phyloP scores from a whole-genome alignment of 192 early-diverging fungal species.

The Podila minutissima region DNA sequence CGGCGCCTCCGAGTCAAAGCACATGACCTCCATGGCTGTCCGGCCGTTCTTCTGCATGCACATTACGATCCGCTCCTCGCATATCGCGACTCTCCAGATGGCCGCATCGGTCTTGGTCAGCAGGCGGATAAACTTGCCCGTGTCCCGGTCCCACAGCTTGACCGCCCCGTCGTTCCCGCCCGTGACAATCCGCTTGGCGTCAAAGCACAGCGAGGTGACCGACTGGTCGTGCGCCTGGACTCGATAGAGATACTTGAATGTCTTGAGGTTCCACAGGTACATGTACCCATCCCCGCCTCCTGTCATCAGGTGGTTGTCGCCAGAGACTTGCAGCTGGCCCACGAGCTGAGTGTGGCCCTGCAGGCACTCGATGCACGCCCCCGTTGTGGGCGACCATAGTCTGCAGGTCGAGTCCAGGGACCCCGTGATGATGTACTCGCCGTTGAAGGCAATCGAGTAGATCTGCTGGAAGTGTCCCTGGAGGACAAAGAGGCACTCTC shows the following conservation, averaged over 20 bases:
- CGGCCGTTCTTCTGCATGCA: constrained; percentile 64
- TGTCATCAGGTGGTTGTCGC: constrained; percentile 82
- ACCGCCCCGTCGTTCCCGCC: constrained; percentile 91
- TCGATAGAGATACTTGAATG: constrained; percentile 66
- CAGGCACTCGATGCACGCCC: constrained; percentile 78
- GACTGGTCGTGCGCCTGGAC: constrained; percentile 81
- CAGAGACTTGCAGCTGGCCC: constrained; percentile 88
- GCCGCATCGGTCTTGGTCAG: constrained; percentile 82
- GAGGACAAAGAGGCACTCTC: constrained; percentile 75
- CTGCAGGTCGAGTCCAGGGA: constrained; percentile 92
- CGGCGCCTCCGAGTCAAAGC: constrained; percentile 63
- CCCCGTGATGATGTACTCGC: constrained; percentile 87
- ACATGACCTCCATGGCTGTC: constrained; percentile 78
- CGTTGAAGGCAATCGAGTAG: constrained; percentile 92
- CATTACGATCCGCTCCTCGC: constrained; percentile 64
- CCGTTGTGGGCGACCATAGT: constrained; percentile 91
- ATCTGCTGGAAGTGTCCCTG: constrained; percentile 94
- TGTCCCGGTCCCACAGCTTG: constrained; percentile 94
- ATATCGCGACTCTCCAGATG: constrained; percentile 82
- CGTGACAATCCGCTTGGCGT: constrained; percentile 89
- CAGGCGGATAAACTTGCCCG: constrained; percentile 85
- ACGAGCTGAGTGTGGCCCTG: constrained; percentile 95
- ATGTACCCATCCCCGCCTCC: constrained; percentile 94
- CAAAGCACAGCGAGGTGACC: constrained; percentile 97
- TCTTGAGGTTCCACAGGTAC: constrained; percentile 88